A percentile compares a stretch with the other conserved stretches of the same genome.
These are phyloP conservation scores for Dactylellina leptospora DNA, from an alignment of 2,329 filamentous ascomycete species.

Conservation along the genomic window DNA sequence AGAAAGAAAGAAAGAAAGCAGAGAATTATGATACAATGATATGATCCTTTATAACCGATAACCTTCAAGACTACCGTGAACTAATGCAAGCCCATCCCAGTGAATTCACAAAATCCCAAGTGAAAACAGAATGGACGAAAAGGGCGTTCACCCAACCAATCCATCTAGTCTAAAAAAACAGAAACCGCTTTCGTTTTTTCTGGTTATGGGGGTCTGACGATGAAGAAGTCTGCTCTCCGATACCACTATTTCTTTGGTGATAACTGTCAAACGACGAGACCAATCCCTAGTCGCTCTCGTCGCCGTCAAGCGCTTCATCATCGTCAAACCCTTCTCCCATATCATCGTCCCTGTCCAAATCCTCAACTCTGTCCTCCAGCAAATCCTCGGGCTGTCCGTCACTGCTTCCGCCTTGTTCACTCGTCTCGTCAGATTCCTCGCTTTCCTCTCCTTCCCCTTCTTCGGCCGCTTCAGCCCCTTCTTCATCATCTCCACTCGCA, in stretches of 20 bases:
- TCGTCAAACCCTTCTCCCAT: conserved; percentile 43
- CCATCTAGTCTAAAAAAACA: not conserved
- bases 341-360: conserved; percentile 44
- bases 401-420: conserved; percentile 39
- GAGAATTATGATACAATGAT: conserved; percentile 12
- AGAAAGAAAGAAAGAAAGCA: not conserved
- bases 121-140: not conserved
- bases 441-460: conserved; percentile 54
- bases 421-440: conserved; percentile 58
- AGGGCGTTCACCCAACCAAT: not conserved
- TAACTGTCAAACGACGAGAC: conserved; percentile 3
- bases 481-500: conserved; percentile 47
- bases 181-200: not conserved
- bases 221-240: too few species aligned
- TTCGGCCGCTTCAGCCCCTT: conserved; percentile 54
- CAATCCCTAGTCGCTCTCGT: conserved; percentile 45
- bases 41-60: conserved; percentile 6
- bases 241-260: not conserved
- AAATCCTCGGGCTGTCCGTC: conserved; percentile 27
- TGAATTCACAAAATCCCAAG: not conserved
- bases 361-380: conserved; percentile 50
- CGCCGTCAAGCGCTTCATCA: conserved; percentile 42
- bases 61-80: not conserved
- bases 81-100: conserved; percentile 1
- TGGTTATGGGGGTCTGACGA: too few species aligned